These are phyloP conservation scores for Neonothopanus nambi DNA, from an alignment of 1,284 basidiomycete species.

Conservation along the genomic window DNA sequence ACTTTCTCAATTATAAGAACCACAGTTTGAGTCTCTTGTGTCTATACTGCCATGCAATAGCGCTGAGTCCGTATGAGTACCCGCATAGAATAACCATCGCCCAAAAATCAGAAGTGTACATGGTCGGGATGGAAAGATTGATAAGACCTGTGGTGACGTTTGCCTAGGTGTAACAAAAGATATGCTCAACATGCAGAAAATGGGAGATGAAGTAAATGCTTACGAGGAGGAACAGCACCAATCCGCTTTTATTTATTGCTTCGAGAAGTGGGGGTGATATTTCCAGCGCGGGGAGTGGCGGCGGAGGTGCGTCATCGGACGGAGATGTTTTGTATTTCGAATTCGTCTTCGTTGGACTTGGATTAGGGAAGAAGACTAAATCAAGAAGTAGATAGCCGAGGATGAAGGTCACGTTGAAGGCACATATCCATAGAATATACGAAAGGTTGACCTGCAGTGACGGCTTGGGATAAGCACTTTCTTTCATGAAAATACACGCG, in stretches of 20 bases:
- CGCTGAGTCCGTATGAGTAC: constrained; percentile 66
- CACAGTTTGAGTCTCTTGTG: constrained; percentile 22
- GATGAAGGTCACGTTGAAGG: constrained; percentile 88
- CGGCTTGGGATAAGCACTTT: background rate
- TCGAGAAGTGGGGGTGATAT: constrained; percentile 65
- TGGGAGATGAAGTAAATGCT: constrained; percentile 29
- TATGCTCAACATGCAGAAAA: background rate
- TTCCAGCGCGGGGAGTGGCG: background rate
- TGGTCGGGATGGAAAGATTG: constrained; percentile 81
- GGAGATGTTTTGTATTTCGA: constrained; percentile 19
- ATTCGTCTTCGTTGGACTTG: constrained; percentile 37
- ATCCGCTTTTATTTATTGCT: constrained; percentile 81
- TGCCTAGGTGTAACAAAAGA: constrained; percentile 48
- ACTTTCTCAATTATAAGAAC: background rate
- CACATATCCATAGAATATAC: constrained; percentile 89
- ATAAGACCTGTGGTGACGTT: constrained; percentile 87
- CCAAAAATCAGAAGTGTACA: constrained; percentile 64
- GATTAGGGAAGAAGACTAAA: constrained; percentile 60
- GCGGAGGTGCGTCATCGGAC: background rate
- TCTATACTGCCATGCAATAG: constrained; percentile 58
- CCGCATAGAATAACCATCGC: constrained; percentile 66
- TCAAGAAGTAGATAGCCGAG: constrained; percentile 82
- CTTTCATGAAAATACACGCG: background rate
- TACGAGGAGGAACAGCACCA: constrained; percentile 82
- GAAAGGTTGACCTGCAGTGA: constrained; percentile 74